Conservation (phyloP, 495 filamentous ascomycete species). For the Penicillium waksmanii region DNA sequence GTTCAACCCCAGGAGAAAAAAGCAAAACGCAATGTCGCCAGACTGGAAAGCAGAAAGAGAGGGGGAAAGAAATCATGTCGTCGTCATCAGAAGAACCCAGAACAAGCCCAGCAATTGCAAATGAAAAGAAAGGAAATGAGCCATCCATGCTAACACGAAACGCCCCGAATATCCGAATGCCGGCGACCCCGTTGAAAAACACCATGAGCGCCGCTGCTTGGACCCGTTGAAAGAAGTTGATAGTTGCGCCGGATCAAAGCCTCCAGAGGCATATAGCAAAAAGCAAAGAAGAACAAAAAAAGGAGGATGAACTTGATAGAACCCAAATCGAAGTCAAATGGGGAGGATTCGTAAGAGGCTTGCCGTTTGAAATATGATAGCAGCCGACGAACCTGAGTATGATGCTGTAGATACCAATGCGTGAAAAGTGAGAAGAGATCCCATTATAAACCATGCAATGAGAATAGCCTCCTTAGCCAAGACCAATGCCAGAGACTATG, state of each 20-base stretch:
- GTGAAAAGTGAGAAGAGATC: constrained; percentile 23
- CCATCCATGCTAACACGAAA: constrained; percentile 25
- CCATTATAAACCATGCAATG: constrained; percentile 31
- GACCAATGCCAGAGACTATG: constrained; percentile 25
- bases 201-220: constrained; percentile 46
- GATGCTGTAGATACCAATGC: constrained; percentile 44
- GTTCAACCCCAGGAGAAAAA: neutral
- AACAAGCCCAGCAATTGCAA: constrained; percentile 12
- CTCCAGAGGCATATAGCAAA: constrained; percentile 8
- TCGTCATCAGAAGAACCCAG: constrained; percentile 20
- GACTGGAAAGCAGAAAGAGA: neutral
- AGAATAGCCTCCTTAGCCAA: constrained; percentile 12
- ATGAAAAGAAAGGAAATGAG: constrained; percentile 12
- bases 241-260: constrained; percentile 17
- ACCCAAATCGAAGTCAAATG: constrained; percentile 10
- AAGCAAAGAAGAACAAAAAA: constrained; percentile 4
- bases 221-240: constrained; percentile 25
- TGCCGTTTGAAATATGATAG: neutral
- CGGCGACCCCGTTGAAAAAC: constrained; percentile 30
- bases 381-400: neutral
- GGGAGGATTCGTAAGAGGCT: neutral
- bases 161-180: constrained; percentile 21
- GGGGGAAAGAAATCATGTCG: constrained; percentile 21
- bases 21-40: neutral
- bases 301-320: neutral